A percentile compares a stretch with the other conserved stretches of the same genome.
Evolutionary conservation across 2,329 filamentous ascomycete genomes (phyloP).

Genomic region (Clonostachys byssicola): DNA sequence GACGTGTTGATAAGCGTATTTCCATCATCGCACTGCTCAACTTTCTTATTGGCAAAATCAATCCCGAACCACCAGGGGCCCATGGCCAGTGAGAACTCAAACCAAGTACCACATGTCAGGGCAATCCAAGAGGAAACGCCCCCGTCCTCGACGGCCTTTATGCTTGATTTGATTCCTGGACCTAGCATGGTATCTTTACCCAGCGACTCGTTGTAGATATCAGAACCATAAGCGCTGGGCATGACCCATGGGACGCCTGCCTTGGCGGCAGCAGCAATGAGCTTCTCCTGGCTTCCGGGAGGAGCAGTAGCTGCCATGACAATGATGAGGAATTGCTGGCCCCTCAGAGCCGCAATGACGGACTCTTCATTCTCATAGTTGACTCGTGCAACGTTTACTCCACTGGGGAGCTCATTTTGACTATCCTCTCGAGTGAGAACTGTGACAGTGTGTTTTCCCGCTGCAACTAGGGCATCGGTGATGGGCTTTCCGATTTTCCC

Average conservation of each 20-base stretch:
- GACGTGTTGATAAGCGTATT: conserved; percentile 49
- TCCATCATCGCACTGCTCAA: conserved; percentile 51
- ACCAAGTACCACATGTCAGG: conserved; percentile 45
- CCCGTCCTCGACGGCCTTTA: conserved; percentile 22
- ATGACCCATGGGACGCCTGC: conserved; percentile 47
- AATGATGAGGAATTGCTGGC: conserved; percentile 50
- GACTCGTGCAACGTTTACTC: conserved; percentile 32
- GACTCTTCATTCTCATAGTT: conserved; percentile 36
- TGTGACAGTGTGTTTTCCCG: conserved; percentile 46
- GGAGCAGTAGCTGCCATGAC: conserved; percentile 35
- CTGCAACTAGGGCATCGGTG: conserved; percentile 34
- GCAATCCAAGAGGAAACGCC: conserved; percentile 22
- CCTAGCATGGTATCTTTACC: conserved; percentile 5
- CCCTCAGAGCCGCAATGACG: conserved; percentile 42
- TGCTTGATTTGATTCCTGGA: not conserved
- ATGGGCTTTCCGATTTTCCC: conserved; percentile 37
- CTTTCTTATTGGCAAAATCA: conserved; percentile 33
- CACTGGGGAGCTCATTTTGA: conserved; percentile 30
- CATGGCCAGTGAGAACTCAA: conserved; percentile 39
- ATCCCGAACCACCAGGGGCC: conserved; percentile 36
- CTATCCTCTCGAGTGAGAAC: conserved; percentile 46
- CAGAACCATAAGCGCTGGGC: conserved; percentile 38
- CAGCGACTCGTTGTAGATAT: conserved; percentile 12
- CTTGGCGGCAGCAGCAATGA: conserved; percentile 43
- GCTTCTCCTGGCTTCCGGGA: conserved; percentile 32